These are phyloP conservation scores for Melanomma pulvis-pyrius DNA, from an alignment of 495 filamentous ascomycete species.

Conservation along the genomic window DNA sequence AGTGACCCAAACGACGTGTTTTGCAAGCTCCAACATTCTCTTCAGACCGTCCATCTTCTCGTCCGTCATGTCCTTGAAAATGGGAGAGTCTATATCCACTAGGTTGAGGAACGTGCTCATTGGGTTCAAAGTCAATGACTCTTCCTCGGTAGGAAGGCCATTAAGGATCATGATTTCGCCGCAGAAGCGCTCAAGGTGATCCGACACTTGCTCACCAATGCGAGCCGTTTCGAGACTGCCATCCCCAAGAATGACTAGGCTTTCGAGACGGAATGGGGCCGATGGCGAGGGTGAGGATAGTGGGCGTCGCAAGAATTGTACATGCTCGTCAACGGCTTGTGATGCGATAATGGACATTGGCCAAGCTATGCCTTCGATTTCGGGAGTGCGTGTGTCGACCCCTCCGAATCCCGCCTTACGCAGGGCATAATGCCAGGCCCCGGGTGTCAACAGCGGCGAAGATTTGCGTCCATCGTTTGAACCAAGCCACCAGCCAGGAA, in stretches of 20 bases:
- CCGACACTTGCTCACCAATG: conserved; percentile 58
- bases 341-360: conserved; percentile 1
- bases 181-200: conserved; percentile 44
- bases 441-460: neutral
- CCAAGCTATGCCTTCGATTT: neutral
- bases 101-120: conserved; percentile 36
- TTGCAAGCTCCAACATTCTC: conserved; percentile 19
- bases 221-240: neutral
- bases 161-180: neutral
- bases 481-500: conserved; percentile 26
- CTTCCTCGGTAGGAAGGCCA: neutral
- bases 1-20: conserved; percentile 45
- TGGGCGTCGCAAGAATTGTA: conserved; percentile 8
- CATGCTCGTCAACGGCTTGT: conserved; percentile 10
- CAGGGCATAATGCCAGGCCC: conserved; percentile 4
- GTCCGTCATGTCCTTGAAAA: conserved; percentile 23
- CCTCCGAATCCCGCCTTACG: conserved; percentile 16
- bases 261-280: neutral
- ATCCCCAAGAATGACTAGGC: conserved; percentile 4
- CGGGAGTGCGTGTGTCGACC: conserved; percentile 10
- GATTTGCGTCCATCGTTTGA: conserved; percentile 1
- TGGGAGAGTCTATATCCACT: conserved; percentile 33
- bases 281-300: conserved; percentile 1
- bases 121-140: neutral
- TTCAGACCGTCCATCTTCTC: conserved; percentile 39